Evolutionary conservation across 257 asterid genomes (phyloP).

Genomic region (Nicotiana attenuata): DNA sequence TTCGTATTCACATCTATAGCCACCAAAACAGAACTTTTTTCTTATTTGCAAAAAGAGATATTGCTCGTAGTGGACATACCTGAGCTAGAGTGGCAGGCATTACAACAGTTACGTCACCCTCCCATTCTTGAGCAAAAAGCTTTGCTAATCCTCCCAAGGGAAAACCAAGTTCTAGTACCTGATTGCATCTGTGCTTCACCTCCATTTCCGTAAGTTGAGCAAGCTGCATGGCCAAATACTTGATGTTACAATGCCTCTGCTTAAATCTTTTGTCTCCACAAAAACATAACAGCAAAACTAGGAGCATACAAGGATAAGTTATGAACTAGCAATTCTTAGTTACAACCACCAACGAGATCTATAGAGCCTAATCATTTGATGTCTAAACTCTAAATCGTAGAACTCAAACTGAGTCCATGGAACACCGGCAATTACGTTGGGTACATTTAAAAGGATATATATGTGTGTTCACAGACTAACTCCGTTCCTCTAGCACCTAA

Average conservation of each 20-base stretch:
- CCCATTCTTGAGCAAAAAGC: constrained; percentile 88
- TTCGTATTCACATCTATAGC: not conserved
- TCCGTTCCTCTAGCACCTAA: not conserved
- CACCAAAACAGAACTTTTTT: not conserved
- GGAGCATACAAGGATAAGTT: not conserved
- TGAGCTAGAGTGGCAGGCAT: constrained; percentile 87
- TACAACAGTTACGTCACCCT: constrained; percentile 77
- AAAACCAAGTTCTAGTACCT: constrained; percentile 74
- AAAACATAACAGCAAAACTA: not conserved
- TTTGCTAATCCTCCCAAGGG: constrained; percentile 69
- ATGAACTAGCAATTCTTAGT: not conserved
- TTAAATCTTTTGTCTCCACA: not conserved
- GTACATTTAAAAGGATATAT: not conserved
- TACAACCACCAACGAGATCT: not conserved
- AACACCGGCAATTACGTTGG: not conserved
- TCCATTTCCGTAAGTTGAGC: constrained; percentile 76
- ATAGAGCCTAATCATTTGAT: not conserved
- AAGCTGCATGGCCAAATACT: constrained; percentile 34
- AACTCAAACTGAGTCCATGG: not conserved
- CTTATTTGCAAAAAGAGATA: not conserved
- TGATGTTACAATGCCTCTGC: not conserved
- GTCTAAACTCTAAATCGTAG: not conserved
- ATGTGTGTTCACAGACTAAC: not conserved
- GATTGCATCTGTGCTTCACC: constrained; percentile 80
- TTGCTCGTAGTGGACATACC: constrained; percentile 26